These are phyloP conservation scores for Hanseniaspora clermontiae DNA, from an alignment of 805 yeast genomes.

Conservation along the genomic window DNA sequence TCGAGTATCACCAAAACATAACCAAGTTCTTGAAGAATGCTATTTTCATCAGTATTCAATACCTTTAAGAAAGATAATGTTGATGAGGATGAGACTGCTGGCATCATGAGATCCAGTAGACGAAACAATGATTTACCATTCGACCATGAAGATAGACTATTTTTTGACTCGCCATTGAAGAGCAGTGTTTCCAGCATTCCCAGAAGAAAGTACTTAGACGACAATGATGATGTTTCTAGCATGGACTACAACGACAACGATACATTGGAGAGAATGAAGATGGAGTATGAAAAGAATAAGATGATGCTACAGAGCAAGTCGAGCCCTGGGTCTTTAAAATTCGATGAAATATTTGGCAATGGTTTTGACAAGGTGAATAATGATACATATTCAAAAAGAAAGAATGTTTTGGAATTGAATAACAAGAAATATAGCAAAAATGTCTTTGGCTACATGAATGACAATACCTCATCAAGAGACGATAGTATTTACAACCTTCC, in stretches of 20 bases:
- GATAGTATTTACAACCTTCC: constrained; percentile 8
- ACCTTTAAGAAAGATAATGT: not conserved
- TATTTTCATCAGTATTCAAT: constrained; percentile 10
- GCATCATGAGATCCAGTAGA: constrained; percentile 1
- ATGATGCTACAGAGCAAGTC: not conserved
- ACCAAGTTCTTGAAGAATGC: not conserved
- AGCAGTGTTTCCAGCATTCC: not conserved
- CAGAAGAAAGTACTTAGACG: constrained; percentile 1
- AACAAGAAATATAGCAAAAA: not conserved
- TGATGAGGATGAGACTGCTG: constrained; percentile 6
- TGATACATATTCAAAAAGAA: not conserved
- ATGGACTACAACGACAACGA: not conserved
- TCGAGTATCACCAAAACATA: not conserved
- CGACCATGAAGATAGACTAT: constrained; percentile 3
- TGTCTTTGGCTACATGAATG: not conserved
- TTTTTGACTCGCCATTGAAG: not conserved
- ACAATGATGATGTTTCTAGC: not conserved
- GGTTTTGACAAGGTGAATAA: not conserved
- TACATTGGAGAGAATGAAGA: constrained; percentile 3
- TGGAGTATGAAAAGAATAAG: constrained; percentile 10
- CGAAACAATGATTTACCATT: not conserved
- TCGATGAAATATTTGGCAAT: constrained; percentile 9
- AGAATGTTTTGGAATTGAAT: not conserved
- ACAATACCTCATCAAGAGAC: not conserved
- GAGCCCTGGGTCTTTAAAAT: not conserved